A percentile compares a stretch with the other conserved stretches of the same genome.
Evolutionary conservation across 768 basidiomycete genomes (phyloP).

Genomic region (Phaffia australis): DNA sequence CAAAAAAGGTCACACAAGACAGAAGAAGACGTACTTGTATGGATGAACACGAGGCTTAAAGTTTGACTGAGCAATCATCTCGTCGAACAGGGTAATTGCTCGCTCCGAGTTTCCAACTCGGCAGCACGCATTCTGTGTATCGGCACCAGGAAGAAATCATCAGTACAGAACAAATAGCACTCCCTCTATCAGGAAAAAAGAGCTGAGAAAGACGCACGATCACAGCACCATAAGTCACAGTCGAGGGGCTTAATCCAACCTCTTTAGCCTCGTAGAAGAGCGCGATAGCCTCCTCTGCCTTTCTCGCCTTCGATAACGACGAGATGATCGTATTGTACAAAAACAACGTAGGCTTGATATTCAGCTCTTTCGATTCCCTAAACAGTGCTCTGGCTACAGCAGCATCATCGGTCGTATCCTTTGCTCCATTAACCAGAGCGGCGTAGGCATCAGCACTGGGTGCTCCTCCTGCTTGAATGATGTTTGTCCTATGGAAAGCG

Average conservation of each 20-base stretch:
- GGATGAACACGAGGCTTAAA: constrained; percentile 87
- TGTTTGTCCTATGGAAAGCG: constrained; percentile 64
- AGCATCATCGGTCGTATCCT: constrained; percentile 93
- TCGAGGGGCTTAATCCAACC: constrained; percentile 52
- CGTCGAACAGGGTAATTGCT: constrained; percentile 70
- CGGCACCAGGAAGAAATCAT: neutral
- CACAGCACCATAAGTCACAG: constrained; percentile 88
- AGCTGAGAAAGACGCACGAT: constrained; percentile 43
- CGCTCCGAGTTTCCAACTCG: constrained; percentile 76
- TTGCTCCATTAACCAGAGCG: constrained; percentile 70
- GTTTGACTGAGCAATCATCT: constrained; percentile 62
- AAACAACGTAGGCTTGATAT: constrained; percentile 68
- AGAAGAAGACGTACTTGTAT: constrained; percentile 51
- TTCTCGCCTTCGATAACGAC: constrained; percentile 85
- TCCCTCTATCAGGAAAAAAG: too few species aligned
- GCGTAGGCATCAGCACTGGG: constrained; percentile 88
- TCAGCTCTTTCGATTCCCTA: constrained; percentile 58
- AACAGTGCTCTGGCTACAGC: constrained; percentile 74
- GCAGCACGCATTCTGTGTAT: constrained; percentile 59
- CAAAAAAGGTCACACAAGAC: neutral
- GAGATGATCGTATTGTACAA: constrained; percentile 97
- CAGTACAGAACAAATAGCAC: neutral
- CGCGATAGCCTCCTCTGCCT: constrained; percentile 76
- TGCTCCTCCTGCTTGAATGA: constrained; percentile 62
- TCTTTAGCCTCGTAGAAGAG: constrained; percentile 76